Base-by-base conservation (phyloP, 2,329 filamentous ascomycete species). In the Xylaria multiplex region DNA sequence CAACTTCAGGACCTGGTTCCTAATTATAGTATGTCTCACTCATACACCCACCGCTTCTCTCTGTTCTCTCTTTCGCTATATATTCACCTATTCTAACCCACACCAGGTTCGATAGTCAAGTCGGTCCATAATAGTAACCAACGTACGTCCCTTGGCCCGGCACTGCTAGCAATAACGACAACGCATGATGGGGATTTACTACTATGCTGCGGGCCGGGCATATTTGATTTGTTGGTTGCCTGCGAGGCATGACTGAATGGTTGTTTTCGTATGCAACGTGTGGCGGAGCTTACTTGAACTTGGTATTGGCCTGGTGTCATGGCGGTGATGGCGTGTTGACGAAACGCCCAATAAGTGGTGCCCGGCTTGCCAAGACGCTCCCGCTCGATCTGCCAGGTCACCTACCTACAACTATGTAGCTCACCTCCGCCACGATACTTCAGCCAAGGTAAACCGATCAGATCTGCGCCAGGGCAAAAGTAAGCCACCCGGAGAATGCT, bases 1-100 rank as follows among this genome's bases (percentile, higher is more conserved):
- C 37, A 50, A 32, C 59, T 42, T 54, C 49, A 42, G 32, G 42
- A 37, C 37, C 30, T 42, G 13, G 63, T 13, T 62, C 59, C 65
- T 67, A 67, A 64, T 64, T 64, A 67, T 67, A 62, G 64, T 59
- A 55, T 64, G 65, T 67, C 65, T 67, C 64, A 63, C 53, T 27
- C 45, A 66, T 59, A 54, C 46, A 59, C 48, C 30, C 64, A 35
- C 27, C 42, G 5, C 14, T 8, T 43, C 32, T 59, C 27, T 22
- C 32, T 49, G 32, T 13, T 37, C 11, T 8, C n/a, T 52, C 32
- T 59, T n/a, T 35, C 19, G 19, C 43, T 48, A 27, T 42, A 9
- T 3, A 8, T 9, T 43, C 14, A 42, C 35, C 30, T 53, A 16
- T 16, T 11, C 16, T 52, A 19, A 53, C 46, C 24, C 45, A 5